Evolutionary conservation across 2,329 filamentous ascomycete species (phyloP).

Genomic region (Penicillium sumatraense): DNA sequence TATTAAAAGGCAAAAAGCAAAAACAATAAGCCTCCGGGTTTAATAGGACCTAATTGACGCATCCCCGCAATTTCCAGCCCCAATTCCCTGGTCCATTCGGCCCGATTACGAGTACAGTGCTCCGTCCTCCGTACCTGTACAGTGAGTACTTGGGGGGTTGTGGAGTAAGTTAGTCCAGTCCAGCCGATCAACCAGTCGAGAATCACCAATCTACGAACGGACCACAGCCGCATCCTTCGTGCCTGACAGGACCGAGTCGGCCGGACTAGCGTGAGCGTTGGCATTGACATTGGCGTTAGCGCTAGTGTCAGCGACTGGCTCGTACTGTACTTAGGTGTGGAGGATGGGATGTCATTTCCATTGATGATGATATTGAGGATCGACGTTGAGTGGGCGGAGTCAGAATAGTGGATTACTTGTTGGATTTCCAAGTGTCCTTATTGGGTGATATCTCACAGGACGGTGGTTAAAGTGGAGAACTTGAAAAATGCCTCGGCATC

Average conservation of each 20-base stretch:
- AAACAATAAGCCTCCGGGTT: too few relatives aligned
- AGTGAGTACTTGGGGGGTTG: too few relatives aligned
- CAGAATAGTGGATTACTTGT: not conserved
- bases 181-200: not conserved
- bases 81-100: not conserved
- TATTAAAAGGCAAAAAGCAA: not conserved
- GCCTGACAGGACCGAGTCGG: not conserved
- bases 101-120: too few relatives aligned
- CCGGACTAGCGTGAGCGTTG: not conserved
- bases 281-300: not conserved
- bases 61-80: not conserved
- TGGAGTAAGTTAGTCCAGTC: too few relatives aligned
- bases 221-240: constrained; percentile 1
- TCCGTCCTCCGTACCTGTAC: too few relatives aligned
- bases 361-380: not conserved
- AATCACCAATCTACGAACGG: not conserved
- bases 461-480: not conserved
- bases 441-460: not conserved
- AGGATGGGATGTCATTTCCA: too few relatives aligned
- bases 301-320: not conserved
- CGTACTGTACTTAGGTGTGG: not conserved
- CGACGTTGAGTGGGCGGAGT: not conserved
- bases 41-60: too few relatives aligned
- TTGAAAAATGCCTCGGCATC: not conserved
- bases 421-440: not conserved